Evolutionary conservation across 2,329 filamentous ascomycete genomes (phyloP).

Genomic region (Fusarium bactridioides): DNA sequence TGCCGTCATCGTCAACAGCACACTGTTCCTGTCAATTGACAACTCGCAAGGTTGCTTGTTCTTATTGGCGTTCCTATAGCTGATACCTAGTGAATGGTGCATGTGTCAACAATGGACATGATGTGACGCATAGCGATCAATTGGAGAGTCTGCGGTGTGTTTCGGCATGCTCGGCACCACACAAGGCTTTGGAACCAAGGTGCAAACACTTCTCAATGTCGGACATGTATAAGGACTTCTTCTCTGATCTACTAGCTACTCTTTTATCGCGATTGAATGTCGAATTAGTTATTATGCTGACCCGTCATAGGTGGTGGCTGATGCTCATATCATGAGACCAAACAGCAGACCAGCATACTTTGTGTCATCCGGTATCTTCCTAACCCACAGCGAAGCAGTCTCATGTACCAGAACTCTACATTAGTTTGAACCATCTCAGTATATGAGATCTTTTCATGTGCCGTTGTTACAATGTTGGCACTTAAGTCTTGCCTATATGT

Average conservation of each 20-base stretch:
- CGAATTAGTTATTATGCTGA: rapidly evolving
- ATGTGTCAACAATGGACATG: not conserved
- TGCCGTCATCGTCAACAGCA: not conserved
- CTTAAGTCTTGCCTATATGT: not conserved
- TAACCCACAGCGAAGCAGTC: rapidly evolving
- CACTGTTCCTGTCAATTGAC: not conserved
- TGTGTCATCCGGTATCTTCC: not conserved
- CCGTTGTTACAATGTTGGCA: rapidly evolving
- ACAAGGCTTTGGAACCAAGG: not conserved
- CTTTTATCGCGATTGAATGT: too few relatives aligned
- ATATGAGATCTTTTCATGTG: rapidly evolving
- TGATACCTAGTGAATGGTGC: rapidly evolving
- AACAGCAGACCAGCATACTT: too few relatives aligned
- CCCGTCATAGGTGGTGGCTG: not conserved
- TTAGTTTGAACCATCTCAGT: rapidly evolving
- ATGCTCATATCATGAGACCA: not conserved
- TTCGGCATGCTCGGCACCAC: not conserved
- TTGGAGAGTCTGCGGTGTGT: rapidly evolving
- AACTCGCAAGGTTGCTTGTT: not conserved
- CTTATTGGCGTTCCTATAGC: not conserved
- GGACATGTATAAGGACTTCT: rapidly evolving
- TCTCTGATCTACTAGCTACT: rapidly evolving
- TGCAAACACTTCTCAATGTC: not conserved
- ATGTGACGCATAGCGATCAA: not conserved
- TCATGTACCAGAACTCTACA: rapidly evolving